Conservation (phyloP, 306 rosid species). For the Spatholobus suberectus region DNA sequence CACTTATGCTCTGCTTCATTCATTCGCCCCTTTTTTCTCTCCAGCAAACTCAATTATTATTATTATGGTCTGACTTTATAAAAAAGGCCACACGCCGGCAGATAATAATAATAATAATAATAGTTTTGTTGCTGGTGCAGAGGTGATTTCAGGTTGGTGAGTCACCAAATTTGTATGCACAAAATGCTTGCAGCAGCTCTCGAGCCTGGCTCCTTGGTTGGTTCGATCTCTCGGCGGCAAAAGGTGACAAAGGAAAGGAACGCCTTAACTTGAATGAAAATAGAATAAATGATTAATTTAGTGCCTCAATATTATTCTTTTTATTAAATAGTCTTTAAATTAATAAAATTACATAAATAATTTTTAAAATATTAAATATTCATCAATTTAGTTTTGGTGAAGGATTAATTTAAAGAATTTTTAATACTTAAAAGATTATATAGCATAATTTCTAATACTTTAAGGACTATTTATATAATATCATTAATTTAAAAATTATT, state of each 20-base stretch:
- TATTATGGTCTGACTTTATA: background rate
- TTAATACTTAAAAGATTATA: too few species aligned
- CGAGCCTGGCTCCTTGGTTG: background rate
- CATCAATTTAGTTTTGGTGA: too few species aligned
- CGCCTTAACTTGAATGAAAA: background rate
- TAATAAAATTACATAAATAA: too few species aligned
- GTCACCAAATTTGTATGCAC: background rate
- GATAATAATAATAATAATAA: background rate
- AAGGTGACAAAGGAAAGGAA: background rate
- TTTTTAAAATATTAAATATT: too few species aligned
- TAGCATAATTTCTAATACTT: too few species aligned
- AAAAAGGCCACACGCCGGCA: background rate
- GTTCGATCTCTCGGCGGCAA: background rate
- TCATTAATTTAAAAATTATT: too few species aligned
- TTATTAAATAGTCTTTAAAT: too few species aligned
- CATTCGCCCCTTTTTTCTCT: slow-evolving; percentile 20
- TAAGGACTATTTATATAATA: too few species aligned
- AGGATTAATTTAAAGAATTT: too few species aligned
- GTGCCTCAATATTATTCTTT: too few species aligned
- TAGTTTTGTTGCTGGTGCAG: background rate
- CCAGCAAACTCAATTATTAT: background rate
- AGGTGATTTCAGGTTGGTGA: slow-evolving; percentile 43
- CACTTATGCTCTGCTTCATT: background rate
- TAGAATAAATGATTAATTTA: too few species aligned
- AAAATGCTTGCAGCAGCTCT: background rate